phyloP scores from a whole-genome alignment of 805 yeast species.

The Yamadazyma philogaea region DNA sequence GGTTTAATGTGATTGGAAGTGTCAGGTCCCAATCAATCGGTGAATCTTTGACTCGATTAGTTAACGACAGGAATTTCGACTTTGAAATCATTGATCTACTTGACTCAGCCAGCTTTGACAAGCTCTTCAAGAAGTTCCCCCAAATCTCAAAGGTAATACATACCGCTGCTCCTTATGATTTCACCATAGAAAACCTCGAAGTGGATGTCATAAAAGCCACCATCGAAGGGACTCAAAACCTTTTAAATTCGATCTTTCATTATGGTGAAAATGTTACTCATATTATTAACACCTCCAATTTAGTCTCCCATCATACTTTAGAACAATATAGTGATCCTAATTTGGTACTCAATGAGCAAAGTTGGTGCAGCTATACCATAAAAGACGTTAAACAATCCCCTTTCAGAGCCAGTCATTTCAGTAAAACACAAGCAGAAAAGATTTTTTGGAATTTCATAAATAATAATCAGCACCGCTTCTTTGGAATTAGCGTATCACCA shows the following conservation, averaged over 20 bases:
- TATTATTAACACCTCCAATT: constrained; percentile 51
- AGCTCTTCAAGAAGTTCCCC: constrained; percentile 22
- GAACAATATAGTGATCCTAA: constrained; percentile 6
- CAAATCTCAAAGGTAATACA: constrained; percentile 24
- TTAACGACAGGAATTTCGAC: constrained; percentile 1
- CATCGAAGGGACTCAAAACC: constrained; percentile 30
- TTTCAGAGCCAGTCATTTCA: constrained; percentile 23
- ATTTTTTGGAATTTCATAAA: constrained; percentile 20
- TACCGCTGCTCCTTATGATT: constrained; percentile 28
- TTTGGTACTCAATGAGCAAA: constrained; percentile 14
- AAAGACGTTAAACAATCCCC: constrained; percentile 9
- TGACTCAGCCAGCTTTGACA: constrained; percentile 21
- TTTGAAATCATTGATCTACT: constrained; percentile 21
- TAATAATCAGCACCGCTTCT: constrained; percentile 15
- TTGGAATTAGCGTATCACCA: constrained; percentile 8
- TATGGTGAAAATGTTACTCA: constrained; percentile 40
- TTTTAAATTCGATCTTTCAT: constrained; percentile 44
- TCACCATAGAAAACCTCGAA: constrained; percentile 17
- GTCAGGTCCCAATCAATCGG: constrained; percentile 45
- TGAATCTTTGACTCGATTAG: constrained; percentile 23
- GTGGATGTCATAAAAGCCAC: constrained; percentile 25
- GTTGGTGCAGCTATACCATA: constrained; percentile 5
- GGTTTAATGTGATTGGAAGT: constrained; percentile 48
- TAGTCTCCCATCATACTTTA: constrained; percentile 17
- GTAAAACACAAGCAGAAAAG: constrained; percentile 16